phyloP scores from a whole-genome alignment of 345 rosid genomes.

The Citrus cavaleriei region DNA sequence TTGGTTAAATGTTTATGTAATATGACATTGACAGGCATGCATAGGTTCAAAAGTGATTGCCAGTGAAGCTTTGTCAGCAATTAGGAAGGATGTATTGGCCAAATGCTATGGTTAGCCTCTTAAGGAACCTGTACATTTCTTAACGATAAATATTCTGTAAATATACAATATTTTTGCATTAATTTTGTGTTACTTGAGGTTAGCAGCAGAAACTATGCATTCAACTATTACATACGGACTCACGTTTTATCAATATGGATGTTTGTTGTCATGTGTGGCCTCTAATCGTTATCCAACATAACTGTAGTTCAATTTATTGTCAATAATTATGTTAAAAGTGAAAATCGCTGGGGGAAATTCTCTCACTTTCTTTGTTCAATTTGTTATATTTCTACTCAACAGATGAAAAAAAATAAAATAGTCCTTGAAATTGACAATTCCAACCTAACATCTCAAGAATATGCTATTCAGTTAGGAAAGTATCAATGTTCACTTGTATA shows the following conservation, averaged over 20 bases:
- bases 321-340: not conserved
- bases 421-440: not conserved
- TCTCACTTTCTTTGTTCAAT: not conserved
- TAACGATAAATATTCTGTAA: not conserved
- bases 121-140: not conserved
- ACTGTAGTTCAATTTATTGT: not conserved
- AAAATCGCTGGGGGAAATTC: not conserved
- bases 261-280: not conserved
- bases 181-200: not conserved
- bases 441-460: not conserved
- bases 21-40: conserved; percentile 68
- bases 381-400: not conserved
- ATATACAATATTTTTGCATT: not conserved
- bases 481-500: not conserved
- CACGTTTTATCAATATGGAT: too few species aligned
- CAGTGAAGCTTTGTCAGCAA: conserved; percentile 86
- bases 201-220: not conserved
- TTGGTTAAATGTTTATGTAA: not conserved
- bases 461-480: not conserved
- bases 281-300: too few species aligned
- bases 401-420: too few species aligned
- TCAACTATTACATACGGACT: not conserved
- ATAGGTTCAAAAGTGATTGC: conserved; percentile 97
- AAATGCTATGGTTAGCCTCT: conserved; percentile 83
- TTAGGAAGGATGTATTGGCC: conserved; percentile 96